Conservation (phyloP, 495 filamentous ascomycete species). For the Symbiotaphrina buchneri region DNA sequence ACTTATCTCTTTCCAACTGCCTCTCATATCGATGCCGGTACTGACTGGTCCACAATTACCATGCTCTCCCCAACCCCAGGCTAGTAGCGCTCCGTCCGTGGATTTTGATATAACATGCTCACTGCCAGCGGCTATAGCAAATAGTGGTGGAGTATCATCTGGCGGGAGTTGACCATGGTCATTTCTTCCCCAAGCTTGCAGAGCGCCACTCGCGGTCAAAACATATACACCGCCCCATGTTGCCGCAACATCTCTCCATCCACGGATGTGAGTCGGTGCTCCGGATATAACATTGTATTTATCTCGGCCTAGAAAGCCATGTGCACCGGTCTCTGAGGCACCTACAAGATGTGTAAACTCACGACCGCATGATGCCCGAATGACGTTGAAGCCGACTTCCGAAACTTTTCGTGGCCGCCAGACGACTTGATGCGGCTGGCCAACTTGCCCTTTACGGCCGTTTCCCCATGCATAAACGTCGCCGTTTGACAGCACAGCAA, state of each 20-base stretch:
- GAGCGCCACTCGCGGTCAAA: conserved; percentile 25
- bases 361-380: conserved; percentile 47
- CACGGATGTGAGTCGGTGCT: conserved; percentile 9
- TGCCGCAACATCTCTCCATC: conserved; percentile 39
- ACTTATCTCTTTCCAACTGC: conserved; percentile 35
- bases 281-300: conserved; percentile 36
- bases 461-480: conserved; percentile 76
- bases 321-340: conserved; percentile 22
- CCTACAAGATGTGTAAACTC: conserved; percentile 62
- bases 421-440: conserved; percentile 21
- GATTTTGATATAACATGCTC: conserved; percentile 62
- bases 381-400: conserved; percentile 27
- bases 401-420: conserved; percentile 34
- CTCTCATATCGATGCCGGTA: conserved; percentile 38
- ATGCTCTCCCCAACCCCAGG: conserved; percentile 95
- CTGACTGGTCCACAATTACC: conserved; percentile 71
- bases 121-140: conserved; percentile 53
- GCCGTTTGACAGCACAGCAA: conserved; percentile 50
- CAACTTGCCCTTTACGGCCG: conserved; percentile 66
- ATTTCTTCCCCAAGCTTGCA: conserved; percentile 54
- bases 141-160: conserved; percentile 21
- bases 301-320: conserved; percentile 42
- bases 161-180: conserved; percentile 69
- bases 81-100: conserved; percentile 31
- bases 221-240: conserved; percentile 72